A percentile compares a stretch with the other conserved stretches of the same genome.
Evolutionary conservation across 768 basidiomycete genomes (phyloP).

Genomic region (Mycena vulgaris): DNA sequence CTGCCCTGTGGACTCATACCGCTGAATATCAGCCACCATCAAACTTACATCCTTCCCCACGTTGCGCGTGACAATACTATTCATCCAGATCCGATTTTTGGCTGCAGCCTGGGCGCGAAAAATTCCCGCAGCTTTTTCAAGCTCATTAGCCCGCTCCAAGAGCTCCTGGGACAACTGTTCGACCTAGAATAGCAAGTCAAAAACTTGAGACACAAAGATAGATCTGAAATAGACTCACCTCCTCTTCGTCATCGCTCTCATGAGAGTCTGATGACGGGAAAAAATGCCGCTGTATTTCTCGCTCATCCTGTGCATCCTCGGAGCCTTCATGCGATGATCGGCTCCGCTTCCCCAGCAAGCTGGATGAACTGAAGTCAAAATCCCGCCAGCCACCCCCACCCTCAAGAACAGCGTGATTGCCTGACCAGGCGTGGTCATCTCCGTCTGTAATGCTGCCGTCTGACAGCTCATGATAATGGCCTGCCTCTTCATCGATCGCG

Average conservation of each 20-base stretch:
- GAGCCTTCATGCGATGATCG: not conserved
- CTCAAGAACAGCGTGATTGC: constrained; percentile 25
- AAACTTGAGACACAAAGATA: not conserved
- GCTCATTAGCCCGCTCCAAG: not conserved
- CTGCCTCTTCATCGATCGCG: not conserved
- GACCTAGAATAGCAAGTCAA: not conserved
- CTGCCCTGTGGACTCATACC: constrained; percentile 33
- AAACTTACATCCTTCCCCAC: constrained; percentile 35
- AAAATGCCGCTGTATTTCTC: constrained; percentile 20
- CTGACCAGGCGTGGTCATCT: constrained; percentile 42
- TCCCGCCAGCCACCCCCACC: constrained; percentile 27
- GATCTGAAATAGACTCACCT: constrained; percentile 10
- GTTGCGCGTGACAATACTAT: constrained; percentile 23
- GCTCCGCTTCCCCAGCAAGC: constrained; percentile 17
- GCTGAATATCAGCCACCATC: constrained; percentile 39
- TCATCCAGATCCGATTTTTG: constrained; percentile 34
- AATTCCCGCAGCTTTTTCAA: not conserved
- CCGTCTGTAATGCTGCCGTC: constrained; percentile 42
- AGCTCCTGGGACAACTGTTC: not conserved
- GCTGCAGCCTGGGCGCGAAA: constrained; percentile 19
- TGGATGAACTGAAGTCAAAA: constrained; percentile 16
- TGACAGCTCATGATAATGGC: not conserved
- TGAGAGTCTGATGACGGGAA: constrained; percentile 18
- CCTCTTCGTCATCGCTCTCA: constrained; percentile 31
- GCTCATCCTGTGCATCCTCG: constrained; percentile 17